Conservation (phyloP, 441 rosid genomes). For the Brassica balearica region DNA sequence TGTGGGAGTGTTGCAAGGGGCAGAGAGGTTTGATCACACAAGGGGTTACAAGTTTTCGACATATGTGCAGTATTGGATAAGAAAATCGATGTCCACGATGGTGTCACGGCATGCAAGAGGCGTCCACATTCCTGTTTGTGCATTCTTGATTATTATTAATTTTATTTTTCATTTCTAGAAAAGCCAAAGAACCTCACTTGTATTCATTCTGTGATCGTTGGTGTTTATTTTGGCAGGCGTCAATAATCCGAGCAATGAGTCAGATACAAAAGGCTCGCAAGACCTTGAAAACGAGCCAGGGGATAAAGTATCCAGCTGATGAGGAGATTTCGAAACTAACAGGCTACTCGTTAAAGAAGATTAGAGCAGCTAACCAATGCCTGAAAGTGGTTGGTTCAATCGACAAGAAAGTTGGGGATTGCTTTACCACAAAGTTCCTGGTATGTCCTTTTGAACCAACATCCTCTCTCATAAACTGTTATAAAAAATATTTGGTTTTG, state of each 20-base stretch:
- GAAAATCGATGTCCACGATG: conserved; percentile 68
- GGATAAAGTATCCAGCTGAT: conserved; percentile 62
- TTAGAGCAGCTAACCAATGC: conserved; percentile 71
- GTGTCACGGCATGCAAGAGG: conserved; percentile 70
- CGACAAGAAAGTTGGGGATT: conserved; percentile 68
- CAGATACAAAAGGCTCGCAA: conserved; percentile 76
- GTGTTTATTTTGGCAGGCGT: conserved; percentile 48
- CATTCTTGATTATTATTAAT: conserved; percentile 31
- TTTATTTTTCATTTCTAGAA: no score
- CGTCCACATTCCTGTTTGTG: conserved; percentile 68
- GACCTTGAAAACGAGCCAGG: conserved; percentile 51
- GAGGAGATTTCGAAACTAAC: conserved; percentile 67
- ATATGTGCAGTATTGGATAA: conserved; percentile 87
- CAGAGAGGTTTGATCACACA: conserved; percentile 80
- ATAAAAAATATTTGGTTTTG: neutral
- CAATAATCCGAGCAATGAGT: conserved; percentile 56
- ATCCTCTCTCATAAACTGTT: neutral
- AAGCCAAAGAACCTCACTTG: conserved; percentile 27
- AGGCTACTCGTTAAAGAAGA: conserved; percentile 65
- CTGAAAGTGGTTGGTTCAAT: conserved; percentile 77
- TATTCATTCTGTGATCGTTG: neutral
- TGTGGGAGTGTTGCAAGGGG: conserved; percentile 82
- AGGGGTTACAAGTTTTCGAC: conserved; percentile 89
- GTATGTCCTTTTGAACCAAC: conserved; percentile 45
- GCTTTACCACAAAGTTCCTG: conserved; percentile 57